A percentile compares a stretch with the other conserved stretches of the same genome.
Evolutionary conservation across 2,329 filamentous ascomycete genomes (phyloP).

Genomic region (Penicillium digitatum): DNA sequence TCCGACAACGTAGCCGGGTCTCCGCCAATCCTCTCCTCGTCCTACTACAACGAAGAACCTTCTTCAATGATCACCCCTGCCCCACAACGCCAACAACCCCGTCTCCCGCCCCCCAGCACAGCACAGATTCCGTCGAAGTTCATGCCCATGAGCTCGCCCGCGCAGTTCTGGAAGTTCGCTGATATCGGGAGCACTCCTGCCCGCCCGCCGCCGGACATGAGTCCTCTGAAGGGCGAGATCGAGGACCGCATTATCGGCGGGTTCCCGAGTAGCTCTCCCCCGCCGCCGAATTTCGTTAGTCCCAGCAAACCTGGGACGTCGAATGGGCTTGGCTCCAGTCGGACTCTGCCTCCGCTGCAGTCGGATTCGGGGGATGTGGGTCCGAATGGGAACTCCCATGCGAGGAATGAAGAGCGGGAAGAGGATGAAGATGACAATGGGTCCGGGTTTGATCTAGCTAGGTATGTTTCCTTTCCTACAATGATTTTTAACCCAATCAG

Average conservation of each 20-base stretch:
- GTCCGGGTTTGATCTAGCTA: constrained; percentile 47
- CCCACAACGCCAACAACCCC: constrained; percentile 47
- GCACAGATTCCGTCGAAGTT: constrained; percentile 50
- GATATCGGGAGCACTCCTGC: constrained; percentile 47
- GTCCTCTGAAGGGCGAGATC: constrained; percentile 44
- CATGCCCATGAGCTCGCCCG: constrained; percentile 51
- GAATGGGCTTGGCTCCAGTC: constrained; percentile 30
- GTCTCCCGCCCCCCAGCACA: constrained; percentile 48
- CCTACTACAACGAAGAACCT: constrained; percentile 47
- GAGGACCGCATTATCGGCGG: constrained; percentile 35
- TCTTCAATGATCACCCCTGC: constrained; percentile 49
- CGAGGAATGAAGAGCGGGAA: constrained; percentile 36
- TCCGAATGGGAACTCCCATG: constrained; percentile 11
- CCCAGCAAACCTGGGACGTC: constrained; percentile 43
- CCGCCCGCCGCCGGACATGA: constrained; percentile 43
- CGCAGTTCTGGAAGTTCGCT: constrained; percentile 50
- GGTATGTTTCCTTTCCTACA: constrained; percentile 30
- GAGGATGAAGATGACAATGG: constrained; percentile 41
- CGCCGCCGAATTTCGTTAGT: constrained; percentile 44
- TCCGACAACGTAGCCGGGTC: constrained; percentile 41
- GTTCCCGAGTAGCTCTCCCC: constrained; percentile 48
- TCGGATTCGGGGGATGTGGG: constrained; percentile 28
- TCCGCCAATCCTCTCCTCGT: constrained; percentile 48
- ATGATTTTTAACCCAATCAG: background rate
- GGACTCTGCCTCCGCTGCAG: constrained; percentile 31